phyloP scores from a whole-genome alignment of 2,329 filamentous ascomycete genomes.

The Fusarium sp. region DNA sequence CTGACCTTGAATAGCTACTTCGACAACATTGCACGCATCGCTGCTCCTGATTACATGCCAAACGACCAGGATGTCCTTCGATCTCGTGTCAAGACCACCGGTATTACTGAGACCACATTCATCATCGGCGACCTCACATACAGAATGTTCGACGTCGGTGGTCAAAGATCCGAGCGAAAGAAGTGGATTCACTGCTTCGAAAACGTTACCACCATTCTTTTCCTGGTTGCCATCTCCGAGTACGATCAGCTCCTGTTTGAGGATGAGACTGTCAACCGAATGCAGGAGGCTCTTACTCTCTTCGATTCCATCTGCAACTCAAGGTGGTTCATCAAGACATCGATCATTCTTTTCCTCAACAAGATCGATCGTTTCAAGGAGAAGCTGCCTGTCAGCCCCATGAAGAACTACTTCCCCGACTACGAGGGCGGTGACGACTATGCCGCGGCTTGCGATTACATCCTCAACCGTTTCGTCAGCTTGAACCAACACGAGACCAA shows the following conservation, averaged over 20 bases:
- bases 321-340: conserved; percentile 89
- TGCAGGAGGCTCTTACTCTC: conserved; percentile 87
- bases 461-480: conserved; percentile 97
- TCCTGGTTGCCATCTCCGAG: conserved; percentile 95
- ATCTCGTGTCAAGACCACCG: conserved; percentile 96
- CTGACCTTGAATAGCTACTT: conserved; percentile 78
- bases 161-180: conserved; percentile 94
- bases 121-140: conserved; percentile 95
- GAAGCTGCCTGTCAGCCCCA: conserved; percentile 83
- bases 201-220: conserved; percentile 96
- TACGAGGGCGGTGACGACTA: conserved; percentile 98
- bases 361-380: conserved; percentile 92
- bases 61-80: conserved; percentile 95
- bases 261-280: conserved; percentile 95
- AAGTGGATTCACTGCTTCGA: conserved; percentile 99
- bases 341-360: conserved; percentile 89
- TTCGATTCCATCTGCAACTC: conserved; percentile 91
- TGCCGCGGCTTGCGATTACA: conserved; percentile 95
- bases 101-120: conserved; percentile 96
- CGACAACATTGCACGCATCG: conserved; percentile 91
- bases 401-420: conserved; percentile 89
- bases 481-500: conserved; percentile 99
- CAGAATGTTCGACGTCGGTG: conserved; percentile 97
- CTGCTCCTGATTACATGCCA: conserved; percentile 90
- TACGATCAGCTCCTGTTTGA: conserved; percentile 97